phyloP scores from a whole-genome alignment of 2,329 filamentous ascomycete genomes.

The Acephala macrosclerotiorum region DNA sequence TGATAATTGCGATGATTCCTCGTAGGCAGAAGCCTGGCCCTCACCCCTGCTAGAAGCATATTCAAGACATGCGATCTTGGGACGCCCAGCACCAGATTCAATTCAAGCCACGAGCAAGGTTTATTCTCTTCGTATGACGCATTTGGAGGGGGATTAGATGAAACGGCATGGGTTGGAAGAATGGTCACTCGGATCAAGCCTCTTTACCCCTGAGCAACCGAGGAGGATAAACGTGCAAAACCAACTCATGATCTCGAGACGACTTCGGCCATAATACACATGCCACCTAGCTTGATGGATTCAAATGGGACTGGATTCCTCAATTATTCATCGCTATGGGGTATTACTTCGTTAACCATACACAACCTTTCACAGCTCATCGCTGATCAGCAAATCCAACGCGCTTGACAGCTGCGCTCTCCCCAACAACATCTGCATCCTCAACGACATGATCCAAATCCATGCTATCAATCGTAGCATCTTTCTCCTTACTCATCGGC shows the following conservation, averaged over 20 bases:
- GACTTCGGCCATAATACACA: not conserved
- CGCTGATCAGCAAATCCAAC: slow-evolving; percentile 35
- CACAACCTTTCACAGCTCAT: not conserved
- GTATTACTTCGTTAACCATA: slow-evolving; percentile 1
- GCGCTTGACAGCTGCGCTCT: slow-evolving; percentile 37
- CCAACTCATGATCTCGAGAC: not conserved
- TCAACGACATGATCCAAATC: slow-evolving; percentile 41
- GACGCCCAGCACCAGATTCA: not conserved
- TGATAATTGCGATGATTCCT: not conserved
- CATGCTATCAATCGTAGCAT: slow-evolving; percentile 38
- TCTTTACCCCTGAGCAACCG: slow-evolving; percentile 9
- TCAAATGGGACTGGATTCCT: not conserved
- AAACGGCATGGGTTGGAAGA: slow-evolving; percentile 3
- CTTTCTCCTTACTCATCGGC: slow-evolving; percentile 14
- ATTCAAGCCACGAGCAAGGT: slow-evolving; percentile 6
- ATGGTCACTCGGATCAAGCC: not conserved
- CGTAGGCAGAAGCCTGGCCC: not conserved
- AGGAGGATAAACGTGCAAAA: not conserved
- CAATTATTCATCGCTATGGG: not conserved
- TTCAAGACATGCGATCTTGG: not conserved
- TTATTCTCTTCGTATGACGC: not conserved
- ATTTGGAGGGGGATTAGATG: slow-evolving; percentile 1
- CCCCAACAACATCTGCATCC: slow-evolving; percentile 33
- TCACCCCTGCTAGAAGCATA: not conserved
- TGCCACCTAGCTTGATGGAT: not conserved